Percentiles rank a stretch among this genome's conserved stretches.
phyloP scores from a whole-genome alignment of 2,329 filamentous ascomycete species.

The Xylaria sp. region DNA sequence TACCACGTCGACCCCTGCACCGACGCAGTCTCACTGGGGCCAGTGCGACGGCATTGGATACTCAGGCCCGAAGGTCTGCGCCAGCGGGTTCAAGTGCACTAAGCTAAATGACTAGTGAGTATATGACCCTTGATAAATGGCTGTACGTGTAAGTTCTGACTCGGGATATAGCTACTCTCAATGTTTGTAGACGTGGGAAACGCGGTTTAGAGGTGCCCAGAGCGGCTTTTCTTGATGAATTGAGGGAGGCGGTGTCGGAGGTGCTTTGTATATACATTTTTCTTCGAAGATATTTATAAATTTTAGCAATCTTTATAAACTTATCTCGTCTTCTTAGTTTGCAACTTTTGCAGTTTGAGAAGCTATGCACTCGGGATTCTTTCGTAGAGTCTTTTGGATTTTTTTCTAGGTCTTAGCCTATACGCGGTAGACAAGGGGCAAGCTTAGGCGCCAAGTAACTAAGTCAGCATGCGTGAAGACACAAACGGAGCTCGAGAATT shows the following conservation, averaged over 20 bases:
- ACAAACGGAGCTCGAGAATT: too few species aligned
- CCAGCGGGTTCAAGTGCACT: constrained; percentile 28
- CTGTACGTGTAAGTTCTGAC: constrained; percentile 1
- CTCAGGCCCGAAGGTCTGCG: constrained; percentile 26
- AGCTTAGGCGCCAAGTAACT: too few species aligned
- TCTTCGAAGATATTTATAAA: constrained; percentile 8
- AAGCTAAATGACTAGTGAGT: constrained; percentile 35
- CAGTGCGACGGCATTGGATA: constrained; percentile 34
- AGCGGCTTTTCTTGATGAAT: not conserved
- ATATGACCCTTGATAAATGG: not conserved
- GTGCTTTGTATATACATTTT: constrained; percentile 25
- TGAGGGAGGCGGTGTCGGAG: not conserved
- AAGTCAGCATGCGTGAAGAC: too few species aligned
- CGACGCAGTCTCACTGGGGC: constrained; percentile 21
- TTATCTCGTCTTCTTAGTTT: not conserved
- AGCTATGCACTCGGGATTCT: too few species aligned
- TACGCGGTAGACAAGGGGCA: too few species aligned
- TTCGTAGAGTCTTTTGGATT: too few species aligned
- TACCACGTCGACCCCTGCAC: constrained; percentile 5
- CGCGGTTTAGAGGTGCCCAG: not conserved
- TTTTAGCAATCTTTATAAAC: not conserved
- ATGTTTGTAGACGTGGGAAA: constrained; percentile 20
- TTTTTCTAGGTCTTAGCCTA: too few species aligned
- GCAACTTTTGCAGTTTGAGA: too few species aligned
- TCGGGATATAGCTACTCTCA: constrained; percentile 23